Base-by-base conservation (phyloP, 345 rosid species). In the Boechera retrofracta region DNA sequence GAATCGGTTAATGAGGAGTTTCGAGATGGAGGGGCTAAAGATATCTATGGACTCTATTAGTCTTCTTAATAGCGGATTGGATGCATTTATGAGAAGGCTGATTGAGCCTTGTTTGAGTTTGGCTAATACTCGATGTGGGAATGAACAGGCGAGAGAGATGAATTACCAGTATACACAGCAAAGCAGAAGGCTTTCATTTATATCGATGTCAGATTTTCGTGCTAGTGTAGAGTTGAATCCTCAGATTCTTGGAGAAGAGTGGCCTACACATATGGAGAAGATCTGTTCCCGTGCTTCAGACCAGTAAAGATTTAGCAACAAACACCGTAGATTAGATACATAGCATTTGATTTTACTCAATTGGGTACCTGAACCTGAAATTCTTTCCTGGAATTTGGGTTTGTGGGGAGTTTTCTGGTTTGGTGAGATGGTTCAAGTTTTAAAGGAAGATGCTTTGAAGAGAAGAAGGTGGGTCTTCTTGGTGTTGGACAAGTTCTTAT, bases 201-300 rank as follows among this genome's bases (percentile, higher is more conserved):
- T 77, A 47, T 89, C 94, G 0, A 60, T 82, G 84, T 69, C 81
- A 70, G 97, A 92, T 79, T 89, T 92, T 38, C 83, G 74, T 42
- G 76, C 84, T 64, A 85, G 88, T 52, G 73, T 87, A 86, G 91
- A 89, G 75, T 58, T 85, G 80, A 83, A 89, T 77, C 94, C 97
- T 10, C 86, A 21, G 69, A 33, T 85, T 44, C 96, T 92, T 55
- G 98, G 98, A 59, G 86, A 76, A 73, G 86, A 87, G 39, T 91
- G 97, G 98, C 54, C 96, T 4, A 65, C 70, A 35, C 88, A 82
- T 58, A 82, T 88, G 36, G 99, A 92, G 85, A 95, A 84, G 77
- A 85, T 92, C 13, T 81, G 83, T 38, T 82, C 83, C 10, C 60
- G 78, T 65, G 79, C 81, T 70, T 86, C 62, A 49, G 85, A 85